Base-by-base conservation (phyloP, 345 rosid genomes). In the Melaleuca quinquenervia region DNA sequence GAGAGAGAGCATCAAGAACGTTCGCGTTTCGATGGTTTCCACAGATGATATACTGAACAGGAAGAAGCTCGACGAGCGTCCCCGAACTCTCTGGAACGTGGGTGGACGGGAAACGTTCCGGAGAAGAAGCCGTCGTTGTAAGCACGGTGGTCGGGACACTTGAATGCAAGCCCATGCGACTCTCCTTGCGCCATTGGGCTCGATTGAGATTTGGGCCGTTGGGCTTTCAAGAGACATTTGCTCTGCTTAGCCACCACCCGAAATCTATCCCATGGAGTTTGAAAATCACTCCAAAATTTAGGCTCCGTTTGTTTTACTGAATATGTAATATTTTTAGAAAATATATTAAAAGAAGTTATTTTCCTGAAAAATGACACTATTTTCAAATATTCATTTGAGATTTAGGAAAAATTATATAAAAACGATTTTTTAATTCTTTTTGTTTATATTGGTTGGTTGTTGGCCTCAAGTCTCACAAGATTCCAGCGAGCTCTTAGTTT, bases 141-240 rank as follows among this genome's bases (percentile, higher is more conserved):
- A 29, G 78, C 78, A 16, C 11, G 44, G 58, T 22, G n/a, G 58
- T 54, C n/a, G n/a, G 1, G n/a, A 62, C 7, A 44, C 5, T 8
- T 49, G 50, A 1, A 2, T 41, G 41, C 41, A 64, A 32, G 78
- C 80, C 80, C 48, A 5, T 70, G 26, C 24, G 11, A 18, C 45
- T 64, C 78, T 8, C 16, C 78, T 32, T 64, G 78, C 0, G 32
- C 16, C 45, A 64, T 64, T 8, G 78, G 78, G 45, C 78, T 64
- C 32, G 13, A 12, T 32, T 32, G 45, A 64, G 24, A 64, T 29
- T 29, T 18, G 12, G 78, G 78, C 78, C 16, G 15, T 13, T n/a
- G 36, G 1, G 14, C 29, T 0, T 13, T 14, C 64, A 0, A 58
- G 1, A 6, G 70, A 58, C n/a, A 27, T n/a, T 58, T 58, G 18